phyloP scores from a whole-genome alignment of 768 basidiomycete species.

The Hericium erinaceus region DNA sequence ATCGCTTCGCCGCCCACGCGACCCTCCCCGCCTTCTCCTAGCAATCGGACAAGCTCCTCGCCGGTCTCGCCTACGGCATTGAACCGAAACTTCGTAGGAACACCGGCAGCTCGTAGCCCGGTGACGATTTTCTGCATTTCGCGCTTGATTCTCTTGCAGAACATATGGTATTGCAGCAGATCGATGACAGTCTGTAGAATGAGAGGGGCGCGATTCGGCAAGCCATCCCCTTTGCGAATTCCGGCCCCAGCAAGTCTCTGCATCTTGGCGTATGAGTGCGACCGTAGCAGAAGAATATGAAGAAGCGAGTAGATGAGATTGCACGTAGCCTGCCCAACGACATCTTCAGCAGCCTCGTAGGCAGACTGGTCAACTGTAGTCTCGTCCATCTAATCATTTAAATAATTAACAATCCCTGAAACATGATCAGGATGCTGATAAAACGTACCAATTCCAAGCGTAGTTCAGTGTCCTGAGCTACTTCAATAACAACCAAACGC shows the following conservation, averaged over 20 bases:
- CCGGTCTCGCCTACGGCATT: slow-evolving; percentile 63
- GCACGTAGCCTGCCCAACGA: slow-evolving; percentile 28
- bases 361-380: background rate
- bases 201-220: slow-evolving; percentile 25
- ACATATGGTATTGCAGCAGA: slow-evolving; percentile 68
- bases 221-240: slow-evolving; percentile 11
- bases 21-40: slow-evolving; percentile 31
- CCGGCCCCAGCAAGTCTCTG: slow-evolving; percentile 26
- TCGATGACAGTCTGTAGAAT: slow-evolving; percentile 72
- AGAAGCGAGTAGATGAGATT: slow-evolving; percentile 61
- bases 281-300: slow-evolving; percentile 53
- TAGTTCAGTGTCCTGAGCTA: slow-evolving; percentile 60
- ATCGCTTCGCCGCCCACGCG: slow-evolving; percentile 64
- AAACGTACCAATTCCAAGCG: slow-evolving; percentile 61
- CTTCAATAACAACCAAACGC: slow-evolving; percentile 65
- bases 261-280: slow-evolving; percentile 42
- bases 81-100: slow-evolving; percentile 48
- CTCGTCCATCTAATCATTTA: slow-evolving; percentile 18
- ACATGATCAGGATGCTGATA: background rate
- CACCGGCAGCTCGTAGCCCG: slow-evolving; percentile 44
- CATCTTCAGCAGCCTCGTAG: slow-evolving; percentile 1
- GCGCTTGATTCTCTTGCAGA: slow-evolving; percentile 50
- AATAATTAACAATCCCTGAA: background rate
- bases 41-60: slow-evolving; percentile 40
- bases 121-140: slow-evolving; percentile 45